Evolutionary conservation across 2,329 filamentous ascomycete species (phyloP), one percentile per base, ranked within the genome.

Genomic region (Chrysoporthe cubensis): DNA sequence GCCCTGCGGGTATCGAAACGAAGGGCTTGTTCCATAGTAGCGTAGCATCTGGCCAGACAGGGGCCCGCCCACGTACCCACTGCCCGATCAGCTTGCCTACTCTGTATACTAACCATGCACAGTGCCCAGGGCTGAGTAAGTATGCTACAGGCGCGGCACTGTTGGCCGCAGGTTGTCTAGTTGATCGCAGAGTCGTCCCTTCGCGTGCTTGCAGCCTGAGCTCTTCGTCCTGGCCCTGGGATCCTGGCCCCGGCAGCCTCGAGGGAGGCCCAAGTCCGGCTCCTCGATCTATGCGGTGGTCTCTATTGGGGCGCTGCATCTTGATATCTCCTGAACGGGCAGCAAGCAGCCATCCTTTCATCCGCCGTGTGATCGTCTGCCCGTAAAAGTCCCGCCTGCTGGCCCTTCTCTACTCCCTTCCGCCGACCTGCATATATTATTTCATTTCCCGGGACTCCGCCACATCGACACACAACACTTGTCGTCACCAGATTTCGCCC

Each of bases 1-100:
- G 65, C 57, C 61, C 65, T 71, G 69, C 71, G 64, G 58, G 67
- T 66, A 70, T 64, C 64, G 65, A 54, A 34, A 34, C 50, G 50
- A 16, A 26, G 1, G 21, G 11, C 7, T 2, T 48, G 44, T 18
- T 11, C 32, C 26, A 56, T 32, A 11, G 52, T 34, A 14, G 9
- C 9, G 34, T 42, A 26, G 50, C 32, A 54, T 26, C 50, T 54
- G 50, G 3, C 2, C 26, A 26, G 11, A 9, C 50, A 5, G 13
- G 50, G 21, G 26, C 26, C 50, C 32, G 50, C 13, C 50, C 26
- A 32, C 14, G 50, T 21, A 52, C 50, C 50, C 21, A 9, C 50
- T 52, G 50, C 50, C 50, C 9, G 50, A 26, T 21, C 32, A 3
- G 21, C 16, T 7, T n/a, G 8, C 13, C 9, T 54, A 32, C 48